Evolutionary conservation across 2,329 filamentous ascomycete species (phyloP).

Genomic region (Dothistroma septosporum): DNA sequence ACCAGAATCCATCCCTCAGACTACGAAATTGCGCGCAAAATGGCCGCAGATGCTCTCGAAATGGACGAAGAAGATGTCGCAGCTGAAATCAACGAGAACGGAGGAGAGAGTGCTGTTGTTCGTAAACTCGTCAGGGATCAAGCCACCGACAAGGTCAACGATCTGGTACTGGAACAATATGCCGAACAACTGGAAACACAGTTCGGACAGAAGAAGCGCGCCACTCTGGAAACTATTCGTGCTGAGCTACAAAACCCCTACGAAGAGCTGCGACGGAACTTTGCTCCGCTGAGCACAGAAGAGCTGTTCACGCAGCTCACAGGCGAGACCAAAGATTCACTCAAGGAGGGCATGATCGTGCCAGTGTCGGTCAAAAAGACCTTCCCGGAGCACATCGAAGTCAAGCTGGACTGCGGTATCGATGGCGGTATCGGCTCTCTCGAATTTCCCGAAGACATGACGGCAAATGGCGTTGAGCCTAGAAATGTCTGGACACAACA

Average conservation of each 20-base stretch:
- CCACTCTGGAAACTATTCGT: conserved; percentile 92
- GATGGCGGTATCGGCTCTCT: conserved; percentile 81
- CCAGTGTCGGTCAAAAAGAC: conserved; percentile 83
- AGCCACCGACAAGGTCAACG: conserved; percentile 90
- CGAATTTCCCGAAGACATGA: conserved; percentile 70
- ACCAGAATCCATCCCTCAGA: conserved; percentile 97
- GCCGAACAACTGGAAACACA: conserved; percentile 91
- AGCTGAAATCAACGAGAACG: conserved; percentile 81
- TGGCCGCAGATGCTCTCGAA: conserved; percentile 94
- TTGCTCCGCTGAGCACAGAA: conserved; percentile 63
- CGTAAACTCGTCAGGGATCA: conserved; percentile 93
- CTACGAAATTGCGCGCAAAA: conserved; percentile 95
- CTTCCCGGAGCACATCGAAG: conserved; percentile 88
- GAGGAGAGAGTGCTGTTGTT: conserved; percentile 79
- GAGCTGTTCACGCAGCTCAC: conserved; percentile 97
- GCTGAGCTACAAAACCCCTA: conserved; percentile 89
- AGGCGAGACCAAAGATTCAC: conserved; percentile 79
- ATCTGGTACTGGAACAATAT: conserved; percentile 93
- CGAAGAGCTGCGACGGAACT: conserved; percentile 84
- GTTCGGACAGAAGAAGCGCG: conserved; percentile 89
- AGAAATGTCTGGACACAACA: conserved; percentile 68
- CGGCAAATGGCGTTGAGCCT: conserved; percentile 47
- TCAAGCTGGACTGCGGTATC: conserved; percentile 88
- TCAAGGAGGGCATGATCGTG: conserved; percentile 87
- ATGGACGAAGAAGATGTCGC: conserved; percentile 98